Conservation (phyloP, 2,329 filamentous ascomycete genomes). For the Tolypocladium nubicola region DNA sequence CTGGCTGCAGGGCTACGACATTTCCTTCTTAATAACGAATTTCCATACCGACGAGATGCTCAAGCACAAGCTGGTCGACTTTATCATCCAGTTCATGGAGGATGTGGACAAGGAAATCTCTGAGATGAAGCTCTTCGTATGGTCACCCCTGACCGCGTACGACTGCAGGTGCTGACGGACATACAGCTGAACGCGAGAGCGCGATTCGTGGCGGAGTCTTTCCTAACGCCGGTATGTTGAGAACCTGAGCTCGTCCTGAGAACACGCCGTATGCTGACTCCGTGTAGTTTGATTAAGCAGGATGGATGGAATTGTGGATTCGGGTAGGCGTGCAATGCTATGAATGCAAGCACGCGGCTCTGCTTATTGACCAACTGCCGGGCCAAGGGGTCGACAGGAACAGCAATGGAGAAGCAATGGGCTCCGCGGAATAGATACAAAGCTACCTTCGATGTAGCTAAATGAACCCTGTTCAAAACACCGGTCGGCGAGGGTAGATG, state of each 20-base stretch:
- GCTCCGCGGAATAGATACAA: not conserved
- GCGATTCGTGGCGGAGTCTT: constrained; percentile 96
- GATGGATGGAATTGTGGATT: not conserved
- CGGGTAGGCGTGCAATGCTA: not conserved
- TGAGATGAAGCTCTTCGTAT: constrained; percentile 99
- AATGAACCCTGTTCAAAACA: not conserved
- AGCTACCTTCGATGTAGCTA: not conserved
- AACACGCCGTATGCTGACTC: not conserved
- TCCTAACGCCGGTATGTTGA: constrained; percentile 71
- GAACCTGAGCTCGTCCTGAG: not conserved
- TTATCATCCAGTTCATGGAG: constrained; percentile 99
- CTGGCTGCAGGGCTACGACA: constrained; percentile 73
- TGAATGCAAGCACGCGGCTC: not conserved
- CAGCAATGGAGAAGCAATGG: not conserved
- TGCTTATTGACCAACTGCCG: not conserved
- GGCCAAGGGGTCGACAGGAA: not conserved
- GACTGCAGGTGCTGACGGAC: constrained; percentile 6
- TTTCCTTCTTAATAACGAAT: constrained; percentile 97
- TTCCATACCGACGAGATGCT: constrained; percentile 98
- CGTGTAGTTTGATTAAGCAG: constrained; percentile 22
- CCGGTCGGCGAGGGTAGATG: not conserved
- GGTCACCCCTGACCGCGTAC: constrained; percentile 16
- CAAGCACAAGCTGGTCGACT: constrained; percentile 98
- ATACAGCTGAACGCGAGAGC: constrained; percentile 84
- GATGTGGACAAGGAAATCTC: constrained; percentile 99